Base-by-base conservation (phyloP, 148 eudicot species). In the Rhododendron vialii region DNA sequence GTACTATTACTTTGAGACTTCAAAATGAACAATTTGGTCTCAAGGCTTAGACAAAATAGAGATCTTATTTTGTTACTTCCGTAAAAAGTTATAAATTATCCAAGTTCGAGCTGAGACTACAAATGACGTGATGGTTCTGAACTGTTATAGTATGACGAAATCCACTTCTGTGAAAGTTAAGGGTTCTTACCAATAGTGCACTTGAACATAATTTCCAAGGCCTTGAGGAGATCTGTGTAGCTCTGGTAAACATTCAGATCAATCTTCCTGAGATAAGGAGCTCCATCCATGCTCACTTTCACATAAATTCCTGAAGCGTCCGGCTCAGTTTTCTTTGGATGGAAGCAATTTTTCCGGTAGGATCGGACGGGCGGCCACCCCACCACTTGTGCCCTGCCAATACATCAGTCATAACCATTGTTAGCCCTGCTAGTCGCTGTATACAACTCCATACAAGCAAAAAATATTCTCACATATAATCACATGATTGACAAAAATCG, bases 261-360 rank as follows among this genome's bases (percentile, higher is more conserved):
- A 73, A 93, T 91, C 87, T 94, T 94, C 75, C 96, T 93, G 7
- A 94, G 85, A 85, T 91, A 94, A 43, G 96, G 96, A 82, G 96
- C 96, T 86, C 96, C 96, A 86, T 94, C 96, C 95, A 94, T 91
- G 91, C 93, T 92, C 87, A 94, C 96, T 88, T 94, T 94, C 38
- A 94, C 93, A 88, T 86, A 93, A 87, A 90, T 86, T 82, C 93
- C 93, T 11, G 85, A 85, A 12, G 51, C 91, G 80, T 89, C 92
- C 0, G 86, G 67, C 41, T 92, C 91, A 1, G 50, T 43, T 88
- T 86, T 92, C 92, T 92, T 92, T 2, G 82, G 30, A 35, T 91
- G 93, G 18, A 91, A 65, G 84, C 65, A 87, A 87, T 93, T 93
- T 87, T 88, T 94, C 89, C 94, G 89, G 89, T 90, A 92, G 22